These are phyloP conservation scores for Alternaria burnsii DNA, from an alignment of 2,329 filamentous ascomycete genomes.

Conservation along the genomic window DNA sequence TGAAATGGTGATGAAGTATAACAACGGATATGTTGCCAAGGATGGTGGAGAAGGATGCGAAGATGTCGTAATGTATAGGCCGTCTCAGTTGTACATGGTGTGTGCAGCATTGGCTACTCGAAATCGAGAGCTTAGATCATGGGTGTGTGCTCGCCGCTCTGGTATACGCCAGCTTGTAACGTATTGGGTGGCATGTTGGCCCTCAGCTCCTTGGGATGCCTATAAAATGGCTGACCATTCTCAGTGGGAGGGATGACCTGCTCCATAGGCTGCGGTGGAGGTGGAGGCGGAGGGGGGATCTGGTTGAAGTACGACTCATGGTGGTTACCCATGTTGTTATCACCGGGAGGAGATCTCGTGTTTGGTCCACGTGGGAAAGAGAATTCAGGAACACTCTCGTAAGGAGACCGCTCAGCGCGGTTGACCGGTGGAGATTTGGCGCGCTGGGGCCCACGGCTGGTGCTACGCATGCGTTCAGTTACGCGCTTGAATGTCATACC, in stretches of 20 bases:
- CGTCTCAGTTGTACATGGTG: slow-evolving; percentile 34
- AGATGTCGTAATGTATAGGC: slow-evolving; percentile 36
- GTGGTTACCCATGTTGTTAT: slow-evolving; percentile 27
- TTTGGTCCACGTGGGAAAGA: slow-evolving; percentile 36
- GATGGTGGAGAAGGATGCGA: slow-evolving; percentile 34
- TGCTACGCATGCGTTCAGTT: slow-evolving; percentile 67
- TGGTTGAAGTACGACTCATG: slow-evolving; percentile 40
- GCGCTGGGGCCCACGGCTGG: slow-evolving; percentile 58
- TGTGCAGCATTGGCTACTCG: background rate
- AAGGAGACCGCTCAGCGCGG: slow-evolving; percentile 48
- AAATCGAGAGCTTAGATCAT: slow-evolving; percentile 42
- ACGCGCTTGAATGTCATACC: slow-evolving; percentile 59
- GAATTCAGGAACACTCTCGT: slow-evolving; percentile 55
- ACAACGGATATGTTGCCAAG: slow-evolving; percentile 18
- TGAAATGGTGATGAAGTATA: slow-evolving; percentile 12
- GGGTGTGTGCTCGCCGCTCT: slow-evolving; percentile 39
- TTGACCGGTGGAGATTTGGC: slow-evolving; percentile 57
- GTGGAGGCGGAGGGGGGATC: slow-evolving; percentile 49
- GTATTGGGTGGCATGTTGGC: slow-evolving; percentile 61
- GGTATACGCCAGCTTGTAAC: slow-evolving; percentile 55
- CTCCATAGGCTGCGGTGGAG: slow-evolving; percentile 51
- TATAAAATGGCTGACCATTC: slow-evolving; percentile 40
- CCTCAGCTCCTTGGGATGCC: slow-evolving; percentile 57
- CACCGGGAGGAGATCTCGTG: slow-evolving; percentile 39
- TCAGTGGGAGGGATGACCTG: slow-evolving; percentile 52